Evolutionary conservation across 805 yeast genomes (phyloP).

Genomic region (Maudiozyma serrabonitensis): DNA sequence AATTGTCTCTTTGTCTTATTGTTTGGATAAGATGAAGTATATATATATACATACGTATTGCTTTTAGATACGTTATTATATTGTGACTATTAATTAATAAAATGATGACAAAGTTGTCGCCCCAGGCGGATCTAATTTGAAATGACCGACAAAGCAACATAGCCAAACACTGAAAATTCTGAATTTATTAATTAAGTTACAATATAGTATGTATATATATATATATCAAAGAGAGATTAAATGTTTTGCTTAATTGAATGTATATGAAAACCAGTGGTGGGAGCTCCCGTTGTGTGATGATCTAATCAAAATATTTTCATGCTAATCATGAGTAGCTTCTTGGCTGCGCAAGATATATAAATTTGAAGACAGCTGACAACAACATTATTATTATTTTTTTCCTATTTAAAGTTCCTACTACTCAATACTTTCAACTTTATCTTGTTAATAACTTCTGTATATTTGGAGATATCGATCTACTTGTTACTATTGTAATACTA

Average conservation of each 20-base stretch:
- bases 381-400: neutral
- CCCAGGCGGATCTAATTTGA: slow-evolving; percentile 31
- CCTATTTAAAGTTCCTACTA: no score
- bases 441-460: no score
- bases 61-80: no score
- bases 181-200: slow-evolving; percentile 10
- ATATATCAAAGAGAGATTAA: neutral
- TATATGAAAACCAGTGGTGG: neutral
- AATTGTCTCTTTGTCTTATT: no score
- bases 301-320: slow-evolving; percentile 18
- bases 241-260: neutral
- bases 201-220: neutral
- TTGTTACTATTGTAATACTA: no score
- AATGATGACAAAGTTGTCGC: slow-evolving; percentile 33
- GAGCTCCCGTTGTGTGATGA: slow-evolving; percentile 1
- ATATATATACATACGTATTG: no score
- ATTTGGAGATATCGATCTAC: no score
- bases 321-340: slow-evolving; percentile 29
- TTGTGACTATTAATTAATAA: neutral
- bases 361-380: slow-evolving; percentile 5
- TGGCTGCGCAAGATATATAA: neutral
- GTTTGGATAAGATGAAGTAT: no score
- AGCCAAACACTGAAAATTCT: slow-evolving; percentile 35
- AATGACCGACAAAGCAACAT: slow-evolving; percentile 23
- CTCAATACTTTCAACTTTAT: no score